Conservation (phyloP, 306 rosid genomes). For the Cucurbita maxima region DNA sequence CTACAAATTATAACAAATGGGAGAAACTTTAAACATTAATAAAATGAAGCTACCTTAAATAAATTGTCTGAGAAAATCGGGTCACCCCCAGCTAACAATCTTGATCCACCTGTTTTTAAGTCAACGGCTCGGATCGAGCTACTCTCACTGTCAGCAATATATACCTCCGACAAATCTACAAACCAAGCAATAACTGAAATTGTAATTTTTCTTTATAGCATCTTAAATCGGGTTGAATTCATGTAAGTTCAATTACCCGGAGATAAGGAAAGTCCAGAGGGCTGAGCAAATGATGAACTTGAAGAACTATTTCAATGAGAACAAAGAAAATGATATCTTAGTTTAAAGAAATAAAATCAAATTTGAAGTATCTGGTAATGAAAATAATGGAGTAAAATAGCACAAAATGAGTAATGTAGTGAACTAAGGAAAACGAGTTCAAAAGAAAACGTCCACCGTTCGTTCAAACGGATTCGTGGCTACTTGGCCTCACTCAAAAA, state of each 20-base stretch:
- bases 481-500: neutral
- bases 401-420: neutral
- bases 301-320: constrained; percentile 38
- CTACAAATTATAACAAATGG: neutral
- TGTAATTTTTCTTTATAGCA: constrained; percentile 1
- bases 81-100: constrained; percentile 85
- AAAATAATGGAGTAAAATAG: neutral
- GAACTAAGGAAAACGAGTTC: neutral
- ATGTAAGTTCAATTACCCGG: constrained; percentile 36
- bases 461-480: neutral
- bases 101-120: constrained; percentile 76
- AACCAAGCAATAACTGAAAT: constrained; percentile 7
- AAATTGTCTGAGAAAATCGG: constrained; percentile 65
- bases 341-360: constrained; percentile 1
- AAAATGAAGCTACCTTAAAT: constrained; percentile 47
- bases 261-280: constrained; percentile 88
- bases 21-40: neutral
- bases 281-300: constrained; percentile 86
- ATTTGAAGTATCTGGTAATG: neutral
- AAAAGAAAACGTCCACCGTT: neutral
- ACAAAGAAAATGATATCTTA: neutral
- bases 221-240: neutral
- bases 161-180: constrained; percentile 49
- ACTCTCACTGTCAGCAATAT: constrained; percentile 94
- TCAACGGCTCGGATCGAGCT: constrained; percentile 79